These are phyloP conservation scores for Raphanus raphanistrum DNA, from an alignment of 345 rosid genomes.

Conservation along the genomic window DNA sequence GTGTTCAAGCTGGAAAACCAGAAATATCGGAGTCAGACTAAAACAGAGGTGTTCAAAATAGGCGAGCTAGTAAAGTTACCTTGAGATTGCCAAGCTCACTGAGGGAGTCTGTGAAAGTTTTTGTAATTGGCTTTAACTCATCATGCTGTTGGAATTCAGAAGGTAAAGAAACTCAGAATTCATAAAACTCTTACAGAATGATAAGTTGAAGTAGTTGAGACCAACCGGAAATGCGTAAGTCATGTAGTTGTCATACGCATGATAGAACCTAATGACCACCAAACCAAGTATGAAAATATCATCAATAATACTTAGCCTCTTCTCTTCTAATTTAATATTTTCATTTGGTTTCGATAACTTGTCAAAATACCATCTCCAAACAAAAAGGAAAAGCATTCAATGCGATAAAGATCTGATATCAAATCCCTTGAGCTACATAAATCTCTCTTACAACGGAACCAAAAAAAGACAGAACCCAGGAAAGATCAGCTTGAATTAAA, in stretches of 20 bases:
- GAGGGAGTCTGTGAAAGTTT: constrained; percentile 85
- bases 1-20: constrained; percentile 75
- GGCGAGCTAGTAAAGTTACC: constrained; percentile 46
- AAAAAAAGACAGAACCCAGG: neutral
- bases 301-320: neutral
- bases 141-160: constrained; percentile 62
- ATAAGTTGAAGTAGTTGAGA: constrained; percentile 15
- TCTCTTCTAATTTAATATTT: neutral
- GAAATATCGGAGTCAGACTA: constrained; percentile 26
- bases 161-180: constrained; percentile 19
- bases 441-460: neutral
- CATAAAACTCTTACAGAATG: constrained; percentile 9
- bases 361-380: too few relatives aligned
- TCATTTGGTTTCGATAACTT: too few relatives aligned
- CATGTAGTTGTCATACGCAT: constrained; percentile 93
- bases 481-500: neutral
- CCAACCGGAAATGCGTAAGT: constrained; percentile 87
- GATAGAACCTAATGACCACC: constrained; percentile 70
- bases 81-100: constrained; percentile 93
- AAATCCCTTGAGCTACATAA: neutral
- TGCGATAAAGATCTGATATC: neutral
- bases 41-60: too few relatives aligned
- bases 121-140: constrained; percentile 87
- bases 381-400: neutral
- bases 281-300: constrained; percentile 15